Conservation (phyloP, 495 filamentous ascomycete species). For the Talaromyces borbonicus region DNA sequence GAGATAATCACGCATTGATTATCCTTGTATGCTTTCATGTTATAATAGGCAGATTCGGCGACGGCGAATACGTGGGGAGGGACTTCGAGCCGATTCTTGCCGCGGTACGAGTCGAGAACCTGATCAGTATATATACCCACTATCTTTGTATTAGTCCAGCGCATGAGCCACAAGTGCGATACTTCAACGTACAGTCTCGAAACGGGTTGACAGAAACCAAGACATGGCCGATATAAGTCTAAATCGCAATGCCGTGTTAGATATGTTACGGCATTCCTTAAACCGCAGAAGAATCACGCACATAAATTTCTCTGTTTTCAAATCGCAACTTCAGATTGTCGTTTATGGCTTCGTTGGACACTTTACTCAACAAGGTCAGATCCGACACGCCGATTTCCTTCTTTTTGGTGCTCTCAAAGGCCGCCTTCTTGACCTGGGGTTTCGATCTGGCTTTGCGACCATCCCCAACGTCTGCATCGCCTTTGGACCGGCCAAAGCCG, state of each 20-base stretch:
- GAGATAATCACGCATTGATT: conserved; percentile 99
- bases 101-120: conserved; percentile 82
- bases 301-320: conserved; percentile 92
- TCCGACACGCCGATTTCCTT: conserved; percentile 99
- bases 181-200: conserved; percentile 64
- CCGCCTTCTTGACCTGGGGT: conserved; percentile 82
- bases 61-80: conserved; percentile 97
- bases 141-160: conserved; percentile 15
- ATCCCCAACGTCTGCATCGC: conserved; percentile 35
- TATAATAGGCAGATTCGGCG: conserved; percentile 94
- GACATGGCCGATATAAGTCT: conserved; percentile 99
- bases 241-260: not conserved
- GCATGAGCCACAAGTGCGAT: conserved; percentile 8
- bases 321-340: conserved; percentile 97
- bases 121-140: conserved; percentile 96
- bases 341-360: conserved; percentile 98
- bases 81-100: conserved; percentile 93
- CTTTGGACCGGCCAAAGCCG: conserved; percentile 37
- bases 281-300: conserved; percentile 28
- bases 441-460: conserved; percentile 40
- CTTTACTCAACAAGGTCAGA: conserved; percentile 93
- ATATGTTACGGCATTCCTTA: conserved; percentile 5
- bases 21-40: conserved; percentile 99
- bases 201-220: conserved; percentile 99
- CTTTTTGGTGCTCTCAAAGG: conserved; percentile 93